phyloP scores from a whole-genome alignment of 805 yeast species.

The Tetrapisispora namnaoensis region DNA sequence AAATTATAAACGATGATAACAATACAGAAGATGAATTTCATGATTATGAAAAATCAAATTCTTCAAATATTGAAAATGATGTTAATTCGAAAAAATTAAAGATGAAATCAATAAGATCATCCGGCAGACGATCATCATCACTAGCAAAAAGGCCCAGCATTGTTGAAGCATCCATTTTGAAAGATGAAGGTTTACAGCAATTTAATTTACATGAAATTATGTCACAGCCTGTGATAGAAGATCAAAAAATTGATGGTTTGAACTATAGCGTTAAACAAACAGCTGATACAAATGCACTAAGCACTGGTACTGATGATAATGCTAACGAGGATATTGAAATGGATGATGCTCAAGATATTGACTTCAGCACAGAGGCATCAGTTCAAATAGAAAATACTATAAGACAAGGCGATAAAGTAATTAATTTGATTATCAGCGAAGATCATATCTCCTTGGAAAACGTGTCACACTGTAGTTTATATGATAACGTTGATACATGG shows the following conservation, averaged over 20 bases:
- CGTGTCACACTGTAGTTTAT: conserved; percentile 16
- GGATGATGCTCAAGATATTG: background rate
- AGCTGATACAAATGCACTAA: background rate
- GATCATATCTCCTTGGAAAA: conserved; percentile 19
- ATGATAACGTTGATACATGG: conserved; percentile 19
- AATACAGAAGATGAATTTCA: background rate
- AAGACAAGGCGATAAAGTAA: background rate
- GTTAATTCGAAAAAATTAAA: background rate
- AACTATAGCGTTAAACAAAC: conserved; percentile 3
- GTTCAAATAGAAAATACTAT: background rate
- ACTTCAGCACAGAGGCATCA: background rate
- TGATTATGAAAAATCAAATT: background rate
- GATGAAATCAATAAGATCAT: conserved; percentile 5
- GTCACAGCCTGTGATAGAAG: conserved; percentile 19
- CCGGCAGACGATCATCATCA: conserved; percentile 23
- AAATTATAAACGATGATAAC: conserved; percentile 2
- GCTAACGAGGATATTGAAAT: conserved; percentile 2
- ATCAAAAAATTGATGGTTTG: conserved; percentile 7
- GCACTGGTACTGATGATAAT: background rate
- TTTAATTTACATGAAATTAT: conserved; percentile 26
- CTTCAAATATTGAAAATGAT: background rate
- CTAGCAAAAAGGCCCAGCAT: conserved; percentile 24
- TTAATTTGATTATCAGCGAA: conserved; percentile 20
- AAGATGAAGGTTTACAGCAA: conserved; percentile 28
- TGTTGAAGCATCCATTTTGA: conserved; percentile 24